These are phyloP conservation scores for Magnusiomyces ingens DNA, from an alignment of 1,139 yeast genomes.

Conservation along the genomic window DNA sequence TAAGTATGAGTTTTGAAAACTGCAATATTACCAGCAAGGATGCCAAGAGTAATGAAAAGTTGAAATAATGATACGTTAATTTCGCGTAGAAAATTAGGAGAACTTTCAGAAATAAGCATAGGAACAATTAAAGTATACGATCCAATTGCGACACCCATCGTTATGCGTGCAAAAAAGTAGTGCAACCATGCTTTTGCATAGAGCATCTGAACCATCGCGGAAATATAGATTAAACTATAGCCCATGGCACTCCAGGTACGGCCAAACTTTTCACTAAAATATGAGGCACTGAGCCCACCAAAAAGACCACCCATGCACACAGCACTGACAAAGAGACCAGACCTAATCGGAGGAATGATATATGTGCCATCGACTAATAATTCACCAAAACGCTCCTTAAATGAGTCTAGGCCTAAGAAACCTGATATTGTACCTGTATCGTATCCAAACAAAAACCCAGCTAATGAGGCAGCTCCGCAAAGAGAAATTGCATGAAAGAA, in stretches of 20 bases:
- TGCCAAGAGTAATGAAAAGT: constrained; percentile 61
- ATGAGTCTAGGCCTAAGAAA: constrained; percentile 64
- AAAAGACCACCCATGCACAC: constrained; percentile 50
- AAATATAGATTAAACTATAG: constrained; percentile 42
- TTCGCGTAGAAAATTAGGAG: constrained; percentile 67
- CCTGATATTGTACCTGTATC: constrained; percentile 63
- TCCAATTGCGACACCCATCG: constrained; percentile 62
- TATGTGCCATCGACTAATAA: constrained; percentile 17
- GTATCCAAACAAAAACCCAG: constrained; percentile 53
- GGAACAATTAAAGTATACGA: constrained; percentile 59
- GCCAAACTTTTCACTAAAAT: constrained; percentile 46
- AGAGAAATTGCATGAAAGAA: neutral
- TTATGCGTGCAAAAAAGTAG: constrained; percentile 39
- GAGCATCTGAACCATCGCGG: constrained; percentile 49
- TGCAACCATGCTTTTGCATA: constrained; percentile 39
- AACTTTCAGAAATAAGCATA: constrained; percentile 62
- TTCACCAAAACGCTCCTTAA: constrained; percentile 26
- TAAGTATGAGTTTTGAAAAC: constrained; percentile 54
- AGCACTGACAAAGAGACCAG: constrained; percentile 47
- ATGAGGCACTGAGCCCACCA: constrained; percentile 46
- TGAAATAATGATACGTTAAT: constrained; percentile 61
- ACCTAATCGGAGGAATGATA: constrained; percentile 38
- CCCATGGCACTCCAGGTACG: constrained; percentile 45
- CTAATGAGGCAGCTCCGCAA: constrained; percentile 49
- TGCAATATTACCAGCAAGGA: constrained; percentile 60